A percentile compares a stretch with the other conserved stretches of the same genome.
Conservation (phyloP, 306 rosid species). For the Fragaria nilgerrensis region DNA sequence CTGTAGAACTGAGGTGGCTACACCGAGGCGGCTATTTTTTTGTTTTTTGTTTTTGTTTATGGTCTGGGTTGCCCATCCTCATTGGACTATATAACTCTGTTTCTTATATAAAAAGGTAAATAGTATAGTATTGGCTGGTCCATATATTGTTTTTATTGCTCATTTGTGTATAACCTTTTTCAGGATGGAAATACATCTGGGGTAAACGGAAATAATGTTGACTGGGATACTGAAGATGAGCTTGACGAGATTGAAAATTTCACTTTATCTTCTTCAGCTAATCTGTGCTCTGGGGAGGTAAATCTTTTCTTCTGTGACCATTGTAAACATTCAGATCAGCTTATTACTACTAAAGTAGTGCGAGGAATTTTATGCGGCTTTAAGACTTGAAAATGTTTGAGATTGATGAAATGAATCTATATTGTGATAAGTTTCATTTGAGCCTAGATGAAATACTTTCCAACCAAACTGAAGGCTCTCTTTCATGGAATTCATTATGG, state of each 20-base stretch:
- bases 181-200: conserved; percentile 70
- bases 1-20: not conserved
- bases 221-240: conserved; percentile 93
- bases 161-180: conserved; percentile 17
- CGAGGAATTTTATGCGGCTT: not conserved
- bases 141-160: conserved; percentile 12
- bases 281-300: conserved; percentile 52
- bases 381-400: not conserved
- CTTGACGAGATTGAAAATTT: conserved; percentile 59
- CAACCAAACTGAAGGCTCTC: not conserved
- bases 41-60: too few relatives aligned
- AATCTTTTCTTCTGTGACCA: not conserved
- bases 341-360: not conserved
- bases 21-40: not conserved
- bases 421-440: not conserved
- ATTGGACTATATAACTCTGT: not conserved
- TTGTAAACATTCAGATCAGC: not conserved
- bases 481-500: not conserved
- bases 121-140: not conserved
- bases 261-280: conserved; percentile 43
- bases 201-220: conserved; percentile 46
- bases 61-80: not conserved
- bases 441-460: not conserved
- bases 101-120: not conserved
- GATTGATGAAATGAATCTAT: not conserved